Evolutionary conservation across 441 rosid genomes (phyloP).

Genomic region (Metrosideros polymorpha): DNA sequence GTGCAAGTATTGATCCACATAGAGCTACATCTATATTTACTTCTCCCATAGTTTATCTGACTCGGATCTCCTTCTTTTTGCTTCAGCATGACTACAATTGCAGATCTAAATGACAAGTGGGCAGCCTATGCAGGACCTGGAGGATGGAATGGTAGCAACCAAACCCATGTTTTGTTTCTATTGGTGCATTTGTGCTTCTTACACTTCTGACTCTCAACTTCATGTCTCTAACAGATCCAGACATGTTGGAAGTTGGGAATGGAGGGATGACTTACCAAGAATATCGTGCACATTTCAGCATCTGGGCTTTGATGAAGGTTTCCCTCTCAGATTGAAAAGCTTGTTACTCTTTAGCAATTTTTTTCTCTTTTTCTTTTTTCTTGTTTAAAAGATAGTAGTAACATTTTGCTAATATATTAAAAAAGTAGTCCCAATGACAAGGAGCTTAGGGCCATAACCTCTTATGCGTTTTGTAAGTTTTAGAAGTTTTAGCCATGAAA

Average conservation of each 20-base stretch:
- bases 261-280: slow-evolving; percentile 91
- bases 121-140: slow-evolving; percentile 97
- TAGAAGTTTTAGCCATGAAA: not conserved
- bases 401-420: not conserved
- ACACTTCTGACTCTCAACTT: not conserved
- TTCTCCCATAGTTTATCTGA: not conserved
- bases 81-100: slow-evolving; percentile 81
- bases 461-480: not conserved
- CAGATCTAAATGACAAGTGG: slow-evolving; percentile 92
- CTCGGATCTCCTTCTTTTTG: slow-evolving; percentile 2
- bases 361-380: not conserved
- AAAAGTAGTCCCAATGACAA: not conserved
- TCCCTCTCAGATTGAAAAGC: not conserved
- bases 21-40: not conserved
- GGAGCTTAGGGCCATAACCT: not conserved
- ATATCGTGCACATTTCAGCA: slow-evolving; percentile 89
- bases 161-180: not conserved
- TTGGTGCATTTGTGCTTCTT: not conserved
- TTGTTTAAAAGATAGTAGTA: not conserved
- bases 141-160: slow-evolving; percentile 90
- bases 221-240: slow-evolving; percentile 54
- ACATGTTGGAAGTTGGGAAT: slow-evolving; percentile 98
- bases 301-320: slow-evolving; percentile 98
- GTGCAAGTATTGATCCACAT: not conserved
- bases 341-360: not conserved